Evolutionary conservation across 352 stramenopile genomes (phyloP).

Genomic region (Phytopythium oedochilum): DNA sequence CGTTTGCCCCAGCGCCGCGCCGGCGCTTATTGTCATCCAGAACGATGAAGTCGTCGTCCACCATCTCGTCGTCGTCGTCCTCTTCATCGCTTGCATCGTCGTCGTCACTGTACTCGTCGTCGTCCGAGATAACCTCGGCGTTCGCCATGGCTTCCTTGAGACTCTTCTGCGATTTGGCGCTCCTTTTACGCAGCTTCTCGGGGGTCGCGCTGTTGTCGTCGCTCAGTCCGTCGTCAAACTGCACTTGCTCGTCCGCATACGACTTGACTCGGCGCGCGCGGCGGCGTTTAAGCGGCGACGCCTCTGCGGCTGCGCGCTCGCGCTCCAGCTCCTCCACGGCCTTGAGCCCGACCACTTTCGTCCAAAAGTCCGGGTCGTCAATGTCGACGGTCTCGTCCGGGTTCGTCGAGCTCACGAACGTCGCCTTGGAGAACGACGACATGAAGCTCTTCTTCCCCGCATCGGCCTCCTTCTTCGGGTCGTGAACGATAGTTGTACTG

Average conservation of each 20-base stretch:
- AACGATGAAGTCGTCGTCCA: constrained; percentile 35
- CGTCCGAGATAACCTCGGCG: constrained; percentile 54
- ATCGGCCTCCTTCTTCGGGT: constrained; percentile 51
- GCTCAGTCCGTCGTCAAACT: constrained; percentile 52
- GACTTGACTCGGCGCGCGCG: constrained; percentile 62
- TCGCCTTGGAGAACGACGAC: constrained; percentile 92
- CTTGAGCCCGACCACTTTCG: constrained; percentile 89
- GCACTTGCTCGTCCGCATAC: constrained; percentile 26
- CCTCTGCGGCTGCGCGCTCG: constrained; percentile 22
- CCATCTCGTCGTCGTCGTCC: constrained; percentile 49
- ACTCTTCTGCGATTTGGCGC: constrained; percentile 56
- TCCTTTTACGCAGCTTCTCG: constrained; percentile 18
- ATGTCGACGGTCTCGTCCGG: constrained; percentile 87
- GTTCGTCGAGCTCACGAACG: constrained; percentile 87
- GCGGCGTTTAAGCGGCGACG: constrained; percentile 68
- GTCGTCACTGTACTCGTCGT: constrained; percentile 12
- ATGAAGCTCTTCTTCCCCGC: constrained; percentile 68
- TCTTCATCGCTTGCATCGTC: constrained; percentile 41
- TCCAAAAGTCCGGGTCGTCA: constrained; percentile 94
- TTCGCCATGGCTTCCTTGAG: neutral
- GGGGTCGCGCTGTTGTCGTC: constrained; percentile 27
- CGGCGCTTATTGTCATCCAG: constrained; percentile 16
- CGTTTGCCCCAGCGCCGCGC: neutral
- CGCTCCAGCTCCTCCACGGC: constrained; percentile 55
- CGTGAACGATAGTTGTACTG: constrained; percentile 85